Evolutionary conservation across 176 grass and related monocot genomes (phyloP).

Genomic region (Microstegium vimineum): DNA sequence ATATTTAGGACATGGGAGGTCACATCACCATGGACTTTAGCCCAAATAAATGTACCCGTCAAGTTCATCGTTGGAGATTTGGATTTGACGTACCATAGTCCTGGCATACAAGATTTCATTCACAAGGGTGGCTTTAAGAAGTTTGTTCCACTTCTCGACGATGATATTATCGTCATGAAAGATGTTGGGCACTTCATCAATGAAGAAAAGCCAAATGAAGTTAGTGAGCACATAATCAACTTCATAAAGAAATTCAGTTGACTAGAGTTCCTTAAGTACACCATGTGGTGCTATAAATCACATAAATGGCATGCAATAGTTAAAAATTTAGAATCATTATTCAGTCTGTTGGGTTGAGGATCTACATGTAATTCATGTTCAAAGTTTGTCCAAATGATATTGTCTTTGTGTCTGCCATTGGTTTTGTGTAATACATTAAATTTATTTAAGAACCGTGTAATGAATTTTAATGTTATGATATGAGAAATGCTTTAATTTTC

Average conservation of each 20-base stretch:
- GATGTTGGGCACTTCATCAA: constrained; percentile 58
- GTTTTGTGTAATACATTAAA: neutral
- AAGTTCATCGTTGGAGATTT: constrained; percentile 65
- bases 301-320: neutral
- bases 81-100: constrained; percentile 54
- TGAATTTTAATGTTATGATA: neutral
- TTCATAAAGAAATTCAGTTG: constrained; percentile 49
- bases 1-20: constrained; percentile 58
- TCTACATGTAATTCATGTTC: neutral
- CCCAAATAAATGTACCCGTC: constrained; percentile 50
- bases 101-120: constrained; percentile 50
- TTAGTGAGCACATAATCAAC: constrained; percentile 46
- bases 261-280: neutral
- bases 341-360: neutral
- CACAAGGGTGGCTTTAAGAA: constrained; percentile 66
- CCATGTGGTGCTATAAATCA: neutral
- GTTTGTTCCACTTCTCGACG: constrained; percentile 50
- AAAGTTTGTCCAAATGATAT: neutral
- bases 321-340: neutral
- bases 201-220: constrained; percentile 54
- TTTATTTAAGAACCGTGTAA: neutral
- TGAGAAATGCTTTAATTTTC: neutral
- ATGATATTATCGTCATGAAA: constrained; percentile 54
- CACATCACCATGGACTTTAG: constrained; percentile 45
- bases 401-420: neutral